These are phyloP conservation scores for Penicillium sp. DNA, from an alignment of 2,329 filamentous ascomycete genomes.

Conservation along the genomic window DNA sequence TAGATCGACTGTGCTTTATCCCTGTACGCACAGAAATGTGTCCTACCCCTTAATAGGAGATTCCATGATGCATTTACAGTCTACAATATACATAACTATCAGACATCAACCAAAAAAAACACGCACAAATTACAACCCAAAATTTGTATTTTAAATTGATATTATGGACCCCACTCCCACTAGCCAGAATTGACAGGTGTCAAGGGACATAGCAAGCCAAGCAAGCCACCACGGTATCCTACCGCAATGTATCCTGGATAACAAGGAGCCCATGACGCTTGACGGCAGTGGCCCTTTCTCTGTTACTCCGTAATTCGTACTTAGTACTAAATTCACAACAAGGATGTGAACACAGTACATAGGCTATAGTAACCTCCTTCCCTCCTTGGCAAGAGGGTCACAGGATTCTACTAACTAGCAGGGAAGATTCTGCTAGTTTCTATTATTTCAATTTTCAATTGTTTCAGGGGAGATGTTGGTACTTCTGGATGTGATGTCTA, in stretches of 20 bases:
- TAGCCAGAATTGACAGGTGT: conserved; percentile 10
- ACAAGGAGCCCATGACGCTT: background rate
- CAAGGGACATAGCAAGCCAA: conserved; percentile 2
- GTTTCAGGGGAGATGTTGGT: background rate
- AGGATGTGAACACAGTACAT: background rate
- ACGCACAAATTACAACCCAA: background rate
- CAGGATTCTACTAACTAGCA: background rate
- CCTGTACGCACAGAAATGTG: background rate
- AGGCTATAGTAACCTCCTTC: background rate
- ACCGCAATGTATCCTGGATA: background rate
- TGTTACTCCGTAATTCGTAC: no score
- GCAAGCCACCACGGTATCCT: conserved; percentile 2
- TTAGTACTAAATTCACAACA: background rate
- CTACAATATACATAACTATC: no score
- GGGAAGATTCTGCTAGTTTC: background rate
- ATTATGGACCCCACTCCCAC: background rate
- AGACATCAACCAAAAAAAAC: background rate
- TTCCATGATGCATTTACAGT: background rate
- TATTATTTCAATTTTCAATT: background rate
- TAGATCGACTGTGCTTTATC: background rate
- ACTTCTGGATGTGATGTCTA: background rate
- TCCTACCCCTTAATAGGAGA: background rate
- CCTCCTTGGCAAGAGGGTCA: background rate
- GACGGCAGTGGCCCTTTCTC: no score
- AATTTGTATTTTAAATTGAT: background rate